phyloP scores from a whole-genome alignment of 148 eudicot species.

The Salicornia ramosissima region DNA sequence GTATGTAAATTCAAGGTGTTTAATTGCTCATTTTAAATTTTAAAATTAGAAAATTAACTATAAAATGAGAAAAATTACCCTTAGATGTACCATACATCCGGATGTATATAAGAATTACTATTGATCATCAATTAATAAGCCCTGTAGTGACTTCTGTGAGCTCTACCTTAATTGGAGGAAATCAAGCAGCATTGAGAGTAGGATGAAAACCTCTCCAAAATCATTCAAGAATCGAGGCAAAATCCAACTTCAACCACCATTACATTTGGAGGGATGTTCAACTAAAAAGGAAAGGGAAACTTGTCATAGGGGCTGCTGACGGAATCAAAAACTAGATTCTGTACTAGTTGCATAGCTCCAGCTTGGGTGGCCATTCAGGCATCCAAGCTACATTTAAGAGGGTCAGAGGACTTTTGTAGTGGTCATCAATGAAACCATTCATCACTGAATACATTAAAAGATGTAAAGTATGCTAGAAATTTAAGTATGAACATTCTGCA shows the following conservation, averaged over 20 bases:
- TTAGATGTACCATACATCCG: no score
- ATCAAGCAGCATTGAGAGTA: not conserved
- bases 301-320: not conserved
- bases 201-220: not conserved
- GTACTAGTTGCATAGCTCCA: not conserved
- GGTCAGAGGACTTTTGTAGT: not conserved
- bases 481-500: not conserved
- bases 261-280: not conserved
- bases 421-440: not conserved
- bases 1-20: no score
- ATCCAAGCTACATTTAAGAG: not conserved
- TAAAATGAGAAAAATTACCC: no score
- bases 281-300: not conserved
- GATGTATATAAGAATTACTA: no score
- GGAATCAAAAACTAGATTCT: not conserved
- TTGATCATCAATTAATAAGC: no score
- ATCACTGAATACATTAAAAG: not conserved
- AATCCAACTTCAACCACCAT: not conserved
- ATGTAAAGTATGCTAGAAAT: not conserved
- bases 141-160: no score
- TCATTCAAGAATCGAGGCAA: not conserved
- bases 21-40: no score
- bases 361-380: no score
- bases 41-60: no score
- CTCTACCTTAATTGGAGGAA: not conserved